Percentiles rank a stretch among this genome's conserved stretches.
Evolutionary conservation across 441 rosid genomes (phyloP).

Genomic region (Populus hybrid): DNA sequence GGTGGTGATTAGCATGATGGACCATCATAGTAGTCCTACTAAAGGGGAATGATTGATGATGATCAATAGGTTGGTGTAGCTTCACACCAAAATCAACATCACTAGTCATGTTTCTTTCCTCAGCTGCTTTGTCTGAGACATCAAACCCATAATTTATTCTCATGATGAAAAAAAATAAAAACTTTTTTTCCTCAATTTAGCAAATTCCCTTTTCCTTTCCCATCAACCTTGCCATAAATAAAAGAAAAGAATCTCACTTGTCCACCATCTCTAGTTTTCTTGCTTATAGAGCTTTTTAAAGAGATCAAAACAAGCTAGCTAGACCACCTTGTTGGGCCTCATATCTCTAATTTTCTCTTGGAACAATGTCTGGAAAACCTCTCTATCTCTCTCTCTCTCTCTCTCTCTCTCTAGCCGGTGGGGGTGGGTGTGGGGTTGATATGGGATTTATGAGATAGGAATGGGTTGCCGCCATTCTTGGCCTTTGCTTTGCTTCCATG

Average conservation of each 20-base stretch:
- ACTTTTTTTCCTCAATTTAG: not conserved
- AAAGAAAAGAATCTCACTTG: not conserved
- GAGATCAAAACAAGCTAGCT: not conserved
- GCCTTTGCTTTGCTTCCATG: conserved; percentile 67
- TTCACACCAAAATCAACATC: not conserved
- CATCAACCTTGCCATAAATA: not conserved
- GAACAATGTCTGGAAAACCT: not conserved
- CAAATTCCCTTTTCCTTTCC: not conserved
- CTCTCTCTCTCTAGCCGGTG: too few relatives aligned
- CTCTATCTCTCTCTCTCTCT: not conserved
- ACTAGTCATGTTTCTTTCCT: not conserved
- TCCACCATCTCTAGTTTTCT: not conserved
- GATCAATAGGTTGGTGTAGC: not conserved
- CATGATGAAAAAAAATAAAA: not conserved
- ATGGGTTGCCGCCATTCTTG: conserved; percentile 45
- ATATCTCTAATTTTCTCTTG: not conserved
- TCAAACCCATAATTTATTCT: not conserved
- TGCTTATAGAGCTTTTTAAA: not conserved
- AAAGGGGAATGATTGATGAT: conserved; percentile 4
- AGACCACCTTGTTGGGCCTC: not conserved
- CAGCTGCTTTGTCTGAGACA: not conserved
- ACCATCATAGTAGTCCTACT: conserved; percentile 28
- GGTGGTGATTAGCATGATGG: conserved; percentile 28
- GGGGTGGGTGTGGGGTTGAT: too few relatives aligned
- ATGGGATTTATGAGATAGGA: too few relatives aligned